phyloP scores from a whole-genome alignment of 768 basidiomycete genomes.

The Tubosaeta sp. region DNA sequence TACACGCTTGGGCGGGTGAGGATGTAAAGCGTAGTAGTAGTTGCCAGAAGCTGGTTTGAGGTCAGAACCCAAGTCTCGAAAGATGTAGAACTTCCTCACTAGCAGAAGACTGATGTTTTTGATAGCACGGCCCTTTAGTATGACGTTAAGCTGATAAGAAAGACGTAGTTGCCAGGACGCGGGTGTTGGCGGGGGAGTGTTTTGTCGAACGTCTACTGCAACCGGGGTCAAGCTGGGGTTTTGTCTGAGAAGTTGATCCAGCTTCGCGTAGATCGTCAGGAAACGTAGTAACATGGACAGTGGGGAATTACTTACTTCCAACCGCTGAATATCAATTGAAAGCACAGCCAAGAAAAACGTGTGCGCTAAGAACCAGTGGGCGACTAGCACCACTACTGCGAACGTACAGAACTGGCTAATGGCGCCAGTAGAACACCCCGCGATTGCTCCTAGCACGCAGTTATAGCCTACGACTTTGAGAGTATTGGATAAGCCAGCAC shows the following conservation, averaged over 20 bases:
- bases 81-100: conserved; percentile 37
- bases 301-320: conserved; percentile 53
- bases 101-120: conserved; percentile 80
- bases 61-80: conserved; percentile 1
- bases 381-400: conserved; percentile 89
- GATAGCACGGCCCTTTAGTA: conserved; percentile 62
- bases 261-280: conserved; percentile 37
- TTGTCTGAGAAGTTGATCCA: conserved; percentile 82
- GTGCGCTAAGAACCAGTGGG: conserved; percentile 96
- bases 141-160: conserved; percentile 31
- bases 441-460: conserved; percentile 69
- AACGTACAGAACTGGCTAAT: conserved; percentile 93
- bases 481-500: conserved; percentile 88
- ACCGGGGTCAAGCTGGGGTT: conserved; percentile 53
- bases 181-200: conserved; percentile 19
- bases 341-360: conserved; percentile 94
- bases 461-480: conserved; percentile 90
- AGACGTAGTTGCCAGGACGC: conserved; percentile 32
- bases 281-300: neutral
- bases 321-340: conserved; percentile 91
- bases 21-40: conserved; percentile 71
- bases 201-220: conserved; percentile 24
- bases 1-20: conserved; percentile 53
- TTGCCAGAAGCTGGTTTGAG: conserved; percentile 60
- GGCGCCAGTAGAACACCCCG: conserved; percentile 69